Base-by-base conservation (phyloP, 441 rosid genomes). In the Pelargonium australe region DNA sequence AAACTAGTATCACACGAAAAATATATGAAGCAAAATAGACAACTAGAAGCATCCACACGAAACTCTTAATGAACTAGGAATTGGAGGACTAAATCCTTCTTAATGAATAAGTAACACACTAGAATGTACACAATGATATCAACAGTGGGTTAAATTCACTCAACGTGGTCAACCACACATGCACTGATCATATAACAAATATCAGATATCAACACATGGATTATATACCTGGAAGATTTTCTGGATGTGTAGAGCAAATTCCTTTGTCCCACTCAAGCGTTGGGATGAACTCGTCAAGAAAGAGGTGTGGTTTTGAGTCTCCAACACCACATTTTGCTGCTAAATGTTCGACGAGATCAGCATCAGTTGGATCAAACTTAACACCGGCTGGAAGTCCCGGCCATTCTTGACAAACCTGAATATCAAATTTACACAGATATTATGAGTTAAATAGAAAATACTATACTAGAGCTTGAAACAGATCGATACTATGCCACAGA, bases 341-440 rank as follows among this genome's bases (percentile, higher is more conserved):
- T 72, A 95, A 68, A 71, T 87, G 93, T 17, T 87, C 87, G 19
- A 92, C 28, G 63, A 92, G 82, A 72, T 90, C 87, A 14, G 69
- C 80, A 82, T 92, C 98, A 71, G 97, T 74, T 4, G 99, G 99
- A 75, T 90, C 99, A 77, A 95, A 95, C 81, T 95, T 95, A 6
- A 95, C 97, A 64, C 99, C 99, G 72, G 74, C 84, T 14, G 97
- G 99, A 61, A 92, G 85, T 23, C 93, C 97, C 40, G 97, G 97
- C 92, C 96, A 95, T 63, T 89, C 91, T 16, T 68, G 69, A 68
- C 58, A 70, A 61, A 84, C 92, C 97, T 92, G 80, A 69, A 73
- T 37, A 25, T 25, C 28, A 25, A 2, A 25, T 25, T 25, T 25
- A 28, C 31, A 28, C 23, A 51, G 58, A 51, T 53, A 5, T 53